phyloP scores from a whole-genome alignment of 2,329 filamentous ascomycete species.

The Penicillium capsulatum region DNA sequence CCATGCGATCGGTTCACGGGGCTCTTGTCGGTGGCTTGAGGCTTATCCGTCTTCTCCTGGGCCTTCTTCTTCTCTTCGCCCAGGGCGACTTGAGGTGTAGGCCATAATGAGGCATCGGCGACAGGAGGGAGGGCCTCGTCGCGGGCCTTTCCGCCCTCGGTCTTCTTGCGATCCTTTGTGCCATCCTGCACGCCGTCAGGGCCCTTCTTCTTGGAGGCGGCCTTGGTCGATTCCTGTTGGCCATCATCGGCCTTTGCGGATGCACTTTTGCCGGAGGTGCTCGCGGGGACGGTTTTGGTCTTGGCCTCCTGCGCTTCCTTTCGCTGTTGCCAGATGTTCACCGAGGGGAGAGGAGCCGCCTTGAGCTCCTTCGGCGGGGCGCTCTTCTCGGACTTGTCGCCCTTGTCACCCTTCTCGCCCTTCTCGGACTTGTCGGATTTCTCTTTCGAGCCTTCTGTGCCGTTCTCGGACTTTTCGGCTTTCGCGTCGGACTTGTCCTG shows the following conservation, averaged over 20 bases:
- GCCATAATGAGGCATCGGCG: slow-evolving; percentile 77
- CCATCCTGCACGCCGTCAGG: slow-evolving; percentile 23
- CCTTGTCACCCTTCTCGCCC: slow-evolving; percentile 45
- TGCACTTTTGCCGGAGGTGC: slow-evolving; percentile 19
- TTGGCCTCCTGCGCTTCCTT: slow-evolving; percentile 60
- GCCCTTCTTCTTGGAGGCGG: slow-evolving; percentile 41
- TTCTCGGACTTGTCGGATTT: slow-evolving; percentile 45
- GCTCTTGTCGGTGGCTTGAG: slow-evolving; percentile 61
- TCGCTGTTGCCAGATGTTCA: slow-evolving; percentile 86
- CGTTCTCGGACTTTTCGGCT: slow-evolving; percentile 52
- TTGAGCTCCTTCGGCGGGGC: slow-evolving; percentile 61
- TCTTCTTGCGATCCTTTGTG: slow-evolving; percentile 37
- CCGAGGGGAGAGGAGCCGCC: slow-evolving; percentile 74
- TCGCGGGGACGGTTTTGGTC: slow-evolving; percentile 39
- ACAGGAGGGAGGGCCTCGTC: slow-evolving; percentile 58
- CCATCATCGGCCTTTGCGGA: slow-evolving; percentile 30
- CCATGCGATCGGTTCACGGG: slow-evolving; percentile 53
- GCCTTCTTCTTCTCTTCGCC: slow-evolving; percentile 72
- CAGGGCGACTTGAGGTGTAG: slow-evolving; percentile 76
- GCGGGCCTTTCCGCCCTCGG: slow-evolving; percentile 39
- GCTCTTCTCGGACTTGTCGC: slow-evolving; percentile 51
- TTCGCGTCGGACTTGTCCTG: slow-evolving; percentile 58
- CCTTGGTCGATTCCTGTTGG: slow-evolving; percentile 41
- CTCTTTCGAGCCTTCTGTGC: slow-evolving; percentile 43
- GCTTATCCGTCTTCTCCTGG: slow-evolving; percentile 56